Evolutionary conservation across 495 filamentous ascomycete species (phyloP).

Genomic region (Penicillium antarcticum): DNA sequence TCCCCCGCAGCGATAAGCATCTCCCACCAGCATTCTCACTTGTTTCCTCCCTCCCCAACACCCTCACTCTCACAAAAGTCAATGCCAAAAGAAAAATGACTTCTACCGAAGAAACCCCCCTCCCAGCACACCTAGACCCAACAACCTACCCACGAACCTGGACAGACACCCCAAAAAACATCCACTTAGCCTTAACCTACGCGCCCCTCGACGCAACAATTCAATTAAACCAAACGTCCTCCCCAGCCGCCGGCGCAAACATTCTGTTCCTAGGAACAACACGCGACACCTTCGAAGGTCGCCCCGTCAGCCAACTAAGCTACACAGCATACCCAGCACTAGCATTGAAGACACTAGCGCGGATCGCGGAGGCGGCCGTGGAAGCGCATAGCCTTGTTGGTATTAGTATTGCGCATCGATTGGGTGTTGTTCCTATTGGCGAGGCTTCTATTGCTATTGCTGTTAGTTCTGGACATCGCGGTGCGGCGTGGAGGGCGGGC

Average conservation of each 20-base stretch:
- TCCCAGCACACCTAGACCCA: slow-evolving; percentile 37
- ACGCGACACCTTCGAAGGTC: slow-evolving; percentile 72
- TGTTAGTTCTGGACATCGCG: slow-evolving; percentile 80
- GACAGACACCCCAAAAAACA: slow-evolving; percentile 27
- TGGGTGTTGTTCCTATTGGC: slow-evolving; percentile 79
- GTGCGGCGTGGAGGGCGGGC: slow-evolving; percentile 81
- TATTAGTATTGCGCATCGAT: slow-evolving; percentile 80
- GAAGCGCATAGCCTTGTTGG: slow-evolving; percentile 59
- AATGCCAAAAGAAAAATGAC: slow-evolving; percentile 17
- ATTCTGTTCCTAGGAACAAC: slow-evolving; percentile 89
- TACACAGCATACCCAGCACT: slow-evolving; percentile 81
- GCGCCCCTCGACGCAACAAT: slow-evolving; percentile 54
- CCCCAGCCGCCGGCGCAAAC: slow-evolving; percentile 80
- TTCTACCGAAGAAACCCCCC: slow-evolving; percentile 9
- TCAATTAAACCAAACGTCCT: slow-evolving; percentile 66
- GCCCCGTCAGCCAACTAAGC: slow-evolving; percentile 70
- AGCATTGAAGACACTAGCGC: slow-evolving; percentile 69
- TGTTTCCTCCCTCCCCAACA: background rate
- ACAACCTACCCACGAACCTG: slow-evolving; percentile 39
- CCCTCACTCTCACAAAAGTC: background rate
- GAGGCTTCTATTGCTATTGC: slow-evolving; percentile 93
- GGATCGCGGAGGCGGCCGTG: slow-evolving; percentile 60
- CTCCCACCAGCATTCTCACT: background rate
- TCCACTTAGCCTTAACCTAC: slow-evolving; percentile 55
- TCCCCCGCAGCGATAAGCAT: slow-evolving; percentile 26